Conservation (phyloP, 2,329 filamentous ascomycete genomes). For the Harringtonia aguacate region DNA sequence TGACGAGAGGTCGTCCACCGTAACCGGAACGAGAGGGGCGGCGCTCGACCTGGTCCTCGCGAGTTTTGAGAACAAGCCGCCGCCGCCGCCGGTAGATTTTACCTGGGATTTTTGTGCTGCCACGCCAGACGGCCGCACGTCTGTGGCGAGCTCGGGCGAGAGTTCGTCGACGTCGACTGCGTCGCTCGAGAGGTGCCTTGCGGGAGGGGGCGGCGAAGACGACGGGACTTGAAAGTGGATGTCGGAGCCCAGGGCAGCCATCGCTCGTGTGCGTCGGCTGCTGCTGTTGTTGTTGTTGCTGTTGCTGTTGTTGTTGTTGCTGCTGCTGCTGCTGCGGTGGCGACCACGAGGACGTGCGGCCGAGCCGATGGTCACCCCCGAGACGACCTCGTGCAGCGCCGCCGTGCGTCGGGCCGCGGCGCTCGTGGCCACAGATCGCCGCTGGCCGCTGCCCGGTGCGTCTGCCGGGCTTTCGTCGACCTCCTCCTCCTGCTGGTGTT, state of each 20-base stretch:
- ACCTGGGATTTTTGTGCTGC: too few relatives aligned
- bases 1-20: slow-evolving; percentile 21
- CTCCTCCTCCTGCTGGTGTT: slow-evolving; percentile 23
- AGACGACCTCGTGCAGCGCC: slow-evolving; percentile 31
- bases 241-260: background rate
- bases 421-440: slow-evolving; percentile 27
- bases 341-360: too few relatives aligned
- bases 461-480: slow-evolving; percentile 42
- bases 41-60: slow-evolving; percentile 6
- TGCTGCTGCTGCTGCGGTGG: slow-evolving; percentile 6
- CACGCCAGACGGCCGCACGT: background rate
- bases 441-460: slow-evolving; percentile 44
- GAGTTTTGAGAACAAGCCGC: slow-evolving; percentile 2
- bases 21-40: slow-evolving; percentile 6
- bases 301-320: slow-evolving; percentile 9
- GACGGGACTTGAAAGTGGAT: background rate
- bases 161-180: slow-evolving; percentile 20
- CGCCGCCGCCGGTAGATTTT: background rate
- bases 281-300: background rate
- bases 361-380: too few relatives aligned
- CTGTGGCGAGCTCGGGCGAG: slow-evolving; percentile 18
- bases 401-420: slow-evolving; percentile 20
- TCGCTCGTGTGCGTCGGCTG: background rate
- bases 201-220: background rate
- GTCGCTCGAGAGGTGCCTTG: slow-evolving; percentile 8